Base-by-base conservation (phyloP, 1,284 basidiomycete genomes). In the Neolentinus lepideus region DNA sequence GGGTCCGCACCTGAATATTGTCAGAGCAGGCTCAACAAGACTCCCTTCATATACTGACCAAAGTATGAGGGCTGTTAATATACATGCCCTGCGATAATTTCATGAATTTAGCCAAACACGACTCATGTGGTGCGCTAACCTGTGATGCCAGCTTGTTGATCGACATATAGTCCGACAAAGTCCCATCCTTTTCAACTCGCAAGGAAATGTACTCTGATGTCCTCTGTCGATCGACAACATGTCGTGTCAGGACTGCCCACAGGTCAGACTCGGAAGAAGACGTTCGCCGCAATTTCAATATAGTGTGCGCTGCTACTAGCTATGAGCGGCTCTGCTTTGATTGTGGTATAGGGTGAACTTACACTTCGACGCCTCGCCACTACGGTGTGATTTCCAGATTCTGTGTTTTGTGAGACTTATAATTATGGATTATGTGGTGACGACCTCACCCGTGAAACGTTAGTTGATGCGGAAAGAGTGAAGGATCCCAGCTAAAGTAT, bases 401-500 rank as follows among this genome's bases (percentile, higher is more conserved):
- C 85, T 88, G 58, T 25, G 21, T 33, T 4, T 10, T 25, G 43
- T 46, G 36, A 67, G 78, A 56, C 6, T 31, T 12, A 31, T 4
- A 31, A 31, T 12, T 31, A 6, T 4, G 4, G 29, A 31, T 31
- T 4, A 4, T 4, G 29, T 12, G 29, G 4, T 6, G 8, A 43
- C 6, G 8, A 9, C 12, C 38, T 43, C 58, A 88, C 91, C 87
- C 86, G 59, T 96, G 92, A 56, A 90, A 81, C 2, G 65, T 71
- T 11, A 82, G 62, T 1, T 64, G 64, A 38, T 78, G 69, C 1
- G 74, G 65, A 67, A 91, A 89, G 6, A 83, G 72, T 0, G 58
- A 62, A 0, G 94, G 91, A 66, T 94, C 78, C 95, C 95, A 98
- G 65, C 90, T 98, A 36, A 92, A 68, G 67, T 94, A 93, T 38